These are phyloP conservation scores for Peronospora tabacina DNA, from an alignment of 352 stramenopile genomes.

Conservation along the genomic window DNA sequence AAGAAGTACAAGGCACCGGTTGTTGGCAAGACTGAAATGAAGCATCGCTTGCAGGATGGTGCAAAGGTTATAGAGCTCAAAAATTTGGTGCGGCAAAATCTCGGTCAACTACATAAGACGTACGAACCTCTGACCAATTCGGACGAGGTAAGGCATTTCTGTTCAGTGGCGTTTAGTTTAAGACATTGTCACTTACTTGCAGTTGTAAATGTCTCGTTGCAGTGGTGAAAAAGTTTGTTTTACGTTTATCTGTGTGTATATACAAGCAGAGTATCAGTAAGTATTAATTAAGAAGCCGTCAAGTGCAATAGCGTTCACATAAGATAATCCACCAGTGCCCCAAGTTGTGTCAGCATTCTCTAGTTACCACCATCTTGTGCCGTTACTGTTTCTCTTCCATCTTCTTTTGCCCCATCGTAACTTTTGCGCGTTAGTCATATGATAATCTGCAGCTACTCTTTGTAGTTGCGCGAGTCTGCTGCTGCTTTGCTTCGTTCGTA, in stretches of 20 bases:
- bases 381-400: constrained; percentile 51
- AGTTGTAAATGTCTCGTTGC: constrained; percentile 1
- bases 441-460: no score
- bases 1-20: constrained; percentile 80
- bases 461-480: no score
- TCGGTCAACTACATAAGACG: constrained; percentile 9
- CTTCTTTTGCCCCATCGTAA: constrained; percentile 15
- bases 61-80: constrained; percentile 71
- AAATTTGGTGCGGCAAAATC: constrained; percentile 55
- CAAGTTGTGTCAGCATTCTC: no score
- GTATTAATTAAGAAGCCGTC: constrained; percentile 9
- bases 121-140: constrained; percentile 39
- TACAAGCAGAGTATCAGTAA: constrained; percentile 8
- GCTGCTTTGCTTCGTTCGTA: no score
- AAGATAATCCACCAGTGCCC: no score
- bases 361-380: constrained; percentile 44
- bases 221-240: constrained; percentile 18
- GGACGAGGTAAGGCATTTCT: constrained; percentile 33
- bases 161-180: not conserved
- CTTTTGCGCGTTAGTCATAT: no score
- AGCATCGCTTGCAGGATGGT: constrained; percentile 43
- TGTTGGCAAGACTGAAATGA: constrained; percentile 28
- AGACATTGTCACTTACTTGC: constrained; percentile 2
- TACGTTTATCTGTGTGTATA: not conserved
- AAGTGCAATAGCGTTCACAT: constrained; percentile 11